phyloP scores from a whole-genome alignment of 257 asterid genomes.

The Lithospermum erythrorhizon region DNA sequence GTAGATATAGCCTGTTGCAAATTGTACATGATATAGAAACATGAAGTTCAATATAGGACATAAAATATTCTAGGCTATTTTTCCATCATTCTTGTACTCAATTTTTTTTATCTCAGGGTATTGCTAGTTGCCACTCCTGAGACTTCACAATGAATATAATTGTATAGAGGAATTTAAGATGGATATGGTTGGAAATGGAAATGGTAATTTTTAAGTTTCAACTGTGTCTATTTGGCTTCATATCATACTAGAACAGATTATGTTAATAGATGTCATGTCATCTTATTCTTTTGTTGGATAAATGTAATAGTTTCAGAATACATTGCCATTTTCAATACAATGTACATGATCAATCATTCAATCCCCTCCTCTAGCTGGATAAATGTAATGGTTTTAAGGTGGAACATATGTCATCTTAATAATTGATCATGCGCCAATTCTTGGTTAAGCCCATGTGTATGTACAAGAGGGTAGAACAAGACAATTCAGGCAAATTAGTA shows the following conservation, averaged over 20 bases:
- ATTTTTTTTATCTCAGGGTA: no score
- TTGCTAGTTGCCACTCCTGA: no score
- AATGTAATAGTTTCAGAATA: not conserved
- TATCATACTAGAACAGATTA: not conserved
- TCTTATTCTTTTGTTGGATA: not conserved
- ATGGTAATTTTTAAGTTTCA: not conserved
- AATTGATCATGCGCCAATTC: no score
- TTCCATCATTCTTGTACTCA: not conserved
- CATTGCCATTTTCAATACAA: not conserved
- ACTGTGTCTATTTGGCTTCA: not conserved
- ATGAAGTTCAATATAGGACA: slow-evolving; percentile 21
- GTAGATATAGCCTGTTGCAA: slow-evolving; percentile 17
- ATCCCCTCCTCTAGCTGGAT: no score
- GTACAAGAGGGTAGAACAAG: no score
- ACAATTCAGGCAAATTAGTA: no score
- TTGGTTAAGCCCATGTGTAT: no score
- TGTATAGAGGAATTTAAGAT: not conserved
- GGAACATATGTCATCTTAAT: no score
- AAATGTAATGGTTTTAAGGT: no score
- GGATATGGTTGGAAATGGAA: not conserved
- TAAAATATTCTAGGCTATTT: not conserved
- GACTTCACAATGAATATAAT: not conserved
- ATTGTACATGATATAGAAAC: slow-evolving; percentile 31
- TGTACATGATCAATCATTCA: no score
- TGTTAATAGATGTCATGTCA: not conserved